Evolutionary conservation across 1,284 basidiomycete species (phyloP).

Genomic region (Lentinula novae-zelandiae): DNA sequence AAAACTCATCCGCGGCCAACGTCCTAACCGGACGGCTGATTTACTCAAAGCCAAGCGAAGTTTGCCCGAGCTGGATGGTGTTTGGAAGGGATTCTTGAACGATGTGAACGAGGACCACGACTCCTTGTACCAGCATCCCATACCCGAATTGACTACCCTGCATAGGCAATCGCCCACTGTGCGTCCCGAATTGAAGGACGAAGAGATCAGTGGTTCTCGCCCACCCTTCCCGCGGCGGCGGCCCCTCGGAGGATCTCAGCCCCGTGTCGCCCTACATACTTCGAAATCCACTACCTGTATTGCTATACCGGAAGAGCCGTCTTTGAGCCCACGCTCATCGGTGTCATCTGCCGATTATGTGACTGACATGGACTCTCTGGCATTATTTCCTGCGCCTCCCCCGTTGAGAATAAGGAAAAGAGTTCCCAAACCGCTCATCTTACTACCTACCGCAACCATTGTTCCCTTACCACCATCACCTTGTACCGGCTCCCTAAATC

Average conservation of each 20-base stretch:
- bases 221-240: not conserved
- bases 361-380: constrained; percentile 24
- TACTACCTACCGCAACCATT: constrained; percentile 26
- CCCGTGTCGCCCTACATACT: not conserved
- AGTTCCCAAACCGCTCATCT: constrained; percentile 33
- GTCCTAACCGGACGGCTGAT: not conserved
- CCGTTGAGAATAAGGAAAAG: constrained; percentile 35
- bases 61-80: constrained; percentile 23
- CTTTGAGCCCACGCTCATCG: not conserved
- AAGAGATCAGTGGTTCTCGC: not conserved
- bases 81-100: constrained; percentile 23
- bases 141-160: not conserved
- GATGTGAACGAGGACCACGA: constrained; percentile 13
- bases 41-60: constrained; percentile 9
- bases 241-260: not conserved
- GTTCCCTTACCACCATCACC: constrained; percentile 32
- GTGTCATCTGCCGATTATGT: not conserved
- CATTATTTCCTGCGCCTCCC: constrained; percentile 39
- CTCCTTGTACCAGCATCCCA: not conserved
- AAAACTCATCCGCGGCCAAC: not conserved
- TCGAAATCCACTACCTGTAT: not conserved
- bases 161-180: not conserved
- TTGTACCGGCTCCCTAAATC: constrained; percentile 29
- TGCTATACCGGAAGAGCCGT: not conserved
- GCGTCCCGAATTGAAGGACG: not conserved